Evolutionary conservation across 148 eudicot genomes (phyloP), one percentile per base, ranked within the genome.

Genomic region (Rhododendron vialii): DNA sequence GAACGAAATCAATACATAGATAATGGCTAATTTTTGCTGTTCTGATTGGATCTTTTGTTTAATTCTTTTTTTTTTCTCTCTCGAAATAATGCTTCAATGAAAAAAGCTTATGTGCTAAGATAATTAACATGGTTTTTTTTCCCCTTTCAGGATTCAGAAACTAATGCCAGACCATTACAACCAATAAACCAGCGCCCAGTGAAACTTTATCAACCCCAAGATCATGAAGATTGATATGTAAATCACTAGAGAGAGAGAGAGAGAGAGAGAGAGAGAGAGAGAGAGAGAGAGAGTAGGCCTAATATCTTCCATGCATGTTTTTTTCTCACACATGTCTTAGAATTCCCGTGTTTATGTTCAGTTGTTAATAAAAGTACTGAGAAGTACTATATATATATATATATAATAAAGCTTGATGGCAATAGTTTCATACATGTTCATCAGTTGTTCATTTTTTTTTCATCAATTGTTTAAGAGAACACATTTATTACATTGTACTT

Each of bases 131-230:
- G 15, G 20, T n/a, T 35, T 82, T 33, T 81, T 14, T 24, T 48
- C 48, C 3, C 0, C 13, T 1, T 4, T 24, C 87, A 90, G 90
- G 90, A 55, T 24, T 80, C 76, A 7, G 85, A 87, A 50, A 43
- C 7, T 51, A 90, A 91, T 84, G 87, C 89, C 38, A 87, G 92
- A 74, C 92, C 92, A 10, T 2, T 91, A 73, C 92, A 91, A 75
- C 85, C 89, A 17, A 7, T 82, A 43, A 88, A 90, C 78, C 57
- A 41, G 7, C 88, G 91, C 12, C 11, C 17, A 2, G 43, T 90
- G 28, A 14, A 79, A 50, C 78, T 90, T 17, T 84, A 86, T 84
- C 57, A 0, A 80, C 63, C 83, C 30, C 41, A 28, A 51, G 36
- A 45, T 79, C 35, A 79, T 47, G 35, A 79, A 45, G 18, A 45